A percentile compares a stretch with the other conserved stretches of the same genome.
Conservation (phyloP, 2,329 filamentous ascomycete genomes). For the Coniella lustricola region DNA sequence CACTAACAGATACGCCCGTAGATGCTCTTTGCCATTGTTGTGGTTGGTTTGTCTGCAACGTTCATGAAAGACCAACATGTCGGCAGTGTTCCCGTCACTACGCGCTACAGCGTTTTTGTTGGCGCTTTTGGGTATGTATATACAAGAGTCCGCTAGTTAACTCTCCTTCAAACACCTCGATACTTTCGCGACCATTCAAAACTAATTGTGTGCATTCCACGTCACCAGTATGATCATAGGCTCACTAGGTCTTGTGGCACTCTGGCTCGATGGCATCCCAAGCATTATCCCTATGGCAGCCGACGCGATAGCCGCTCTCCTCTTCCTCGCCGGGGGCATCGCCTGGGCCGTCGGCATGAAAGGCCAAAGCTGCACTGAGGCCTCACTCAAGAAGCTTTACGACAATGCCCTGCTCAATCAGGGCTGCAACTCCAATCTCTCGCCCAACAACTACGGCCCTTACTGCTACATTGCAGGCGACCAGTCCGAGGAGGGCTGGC, state of each 20-base stretch:
- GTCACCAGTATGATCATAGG: constrained; percentile 23
- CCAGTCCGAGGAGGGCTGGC: background rate
- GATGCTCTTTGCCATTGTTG: constrained; percentile 26
- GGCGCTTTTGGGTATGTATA: constrained; percentile 23
- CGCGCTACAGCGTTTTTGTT: constrained; percentile 26
- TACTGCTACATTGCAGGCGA: background rate
- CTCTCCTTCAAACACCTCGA: background rate
- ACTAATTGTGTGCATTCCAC: too few species aligned
- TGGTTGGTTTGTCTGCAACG: constrained; percentile 26
- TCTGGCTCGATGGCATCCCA: constrained; percentile 26
- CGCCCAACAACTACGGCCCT: background rate
- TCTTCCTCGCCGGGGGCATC: constrained; percentile 28
- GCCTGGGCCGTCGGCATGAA: constrained; percentile 12
- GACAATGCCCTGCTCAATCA: constrained; percentile 1
- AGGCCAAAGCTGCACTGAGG: background rate
- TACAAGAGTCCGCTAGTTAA: background rate
- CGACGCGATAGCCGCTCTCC: constrained; percentile 24
- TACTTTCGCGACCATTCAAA: too few species aligned
- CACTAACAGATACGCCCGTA: constrained; percentile 6
- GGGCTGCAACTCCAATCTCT: background rate
- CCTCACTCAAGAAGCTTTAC: background rate
- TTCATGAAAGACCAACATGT: constrained; percentile 22
- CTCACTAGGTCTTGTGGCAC: constrained; percentile 20
- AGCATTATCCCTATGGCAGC: constrained; percentile 19
- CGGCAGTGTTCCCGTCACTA: constrained; percentile 23